Conservation (phyloP, 108 stramenopile species). For the Cylindrotheca fusiformis region DNA sequence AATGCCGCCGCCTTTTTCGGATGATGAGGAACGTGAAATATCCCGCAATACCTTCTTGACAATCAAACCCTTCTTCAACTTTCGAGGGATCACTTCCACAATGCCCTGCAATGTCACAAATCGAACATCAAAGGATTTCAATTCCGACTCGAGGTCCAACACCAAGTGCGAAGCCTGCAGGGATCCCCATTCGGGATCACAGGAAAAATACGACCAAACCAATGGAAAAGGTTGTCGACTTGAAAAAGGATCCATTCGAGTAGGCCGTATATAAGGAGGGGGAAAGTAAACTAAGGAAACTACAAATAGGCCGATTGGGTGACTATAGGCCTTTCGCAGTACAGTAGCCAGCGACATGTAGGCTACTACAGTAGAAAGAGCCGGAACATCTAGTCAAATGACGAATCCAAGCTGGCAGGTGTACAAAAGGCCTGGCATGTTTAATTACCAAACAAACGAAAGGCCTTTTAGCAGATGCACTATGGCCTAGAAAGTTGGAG, state of each 20-base stretch:
- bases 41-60: slow-evolving; percentile 83
- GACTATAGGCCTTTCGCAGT: no score
- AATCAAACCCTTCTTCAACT: slow-evolving; percentile 83
- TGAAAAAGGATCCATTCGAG: slow-evolving; percentile 90
- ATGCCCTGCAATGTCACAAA: slow-evolving; percentile 88
- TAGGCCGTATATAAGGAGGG: slow-evolving; percentile 92
- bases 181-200: slow-evolving; percentile 99
- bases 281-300: no score
- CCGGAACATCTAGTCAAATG: no score
- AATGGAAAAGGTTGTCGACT: slow-evolving; percentile 87
- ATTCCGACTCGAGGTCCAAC: slow-evolving; percentile 84
- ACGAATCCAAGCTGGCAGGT: no score
- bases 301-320: no score
- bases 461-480: no score
- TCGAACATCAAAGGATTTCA: slow-evolving; percentile 89
- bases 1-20: slow-evolving; percentile 40
- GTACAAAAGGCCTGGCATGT: no score
- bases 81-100: slow-evolving; percentile 86
- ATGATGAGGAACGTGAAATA: no score
- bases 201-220: slow-evolving; percentile 97
- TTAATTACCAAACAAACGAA: no score
- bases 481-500: no score
- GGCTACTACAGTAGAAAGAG: no score
- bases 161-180: slow-evolving; percentile 92
- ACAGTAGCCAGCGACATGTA: no score